Evolutionary conservation across 1,284 basidiomycete genomes (phyloP), one percentile per base, ranked within the genome.

Genomic region (Coriolopsis trogii): DNA sequence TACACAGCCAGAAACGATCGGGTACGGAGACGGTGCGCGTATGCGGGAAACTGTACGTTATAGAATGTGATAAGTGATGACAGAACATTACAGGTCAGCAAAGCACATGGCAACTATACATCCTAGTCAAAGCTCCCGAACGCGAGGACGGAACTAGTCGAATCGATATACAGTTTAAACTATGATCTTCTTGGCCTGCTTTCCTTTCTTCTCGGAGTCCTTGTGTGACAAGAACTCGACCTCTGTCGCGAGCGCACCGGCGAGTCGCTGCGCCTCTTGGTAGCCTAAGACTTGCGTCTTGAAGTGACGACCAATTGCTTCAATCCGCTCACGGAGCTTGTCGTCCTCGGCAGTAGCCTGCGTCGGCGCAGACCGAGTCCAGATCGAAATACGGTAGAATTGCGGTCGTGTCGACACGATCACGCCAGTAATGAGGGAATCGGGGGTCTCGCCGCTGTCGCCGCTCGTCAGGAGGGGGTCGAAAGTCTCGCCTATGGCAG

Each of bases 381-480:
- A 98, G 77, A 99, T 95, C 53, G 93, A 93, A 63, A 99, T 75
- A 46, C 96, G 90, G 78, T 95, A 99, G 72, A 98, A 98, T 69
- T 94, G 92, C 49, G 93, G 92, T 55, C 96, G 88, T 41, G 92
- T 89, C 13, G 92, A 95, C 50, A 98, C 87, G 66, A 99, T 97
- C 41, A 99, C 95, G 50, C 96, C 95, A 0, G 94, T 97, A 60
- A 98, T 91, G 55, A 95, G 79, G 12, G 90, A 89, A 56, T 80
- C 75, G 3, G 80, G 76, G 18, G 78, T 70, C 26, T 77, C 78
- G 39, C 71, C 70, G 58, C 63, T 62, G 65, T 81, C 82, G 25
- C 74, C 69, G 59, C 76, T 68, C n/a, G 81, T 77, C 31, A 86
- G 76, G 45, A 87, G 82, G 6, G 93, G 91, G 71, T 97, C 95